phyloP scores from a whole-genome alignment of 768 basidiomycete genomes.

The Hebeloma cylindrosporum region DNA sequence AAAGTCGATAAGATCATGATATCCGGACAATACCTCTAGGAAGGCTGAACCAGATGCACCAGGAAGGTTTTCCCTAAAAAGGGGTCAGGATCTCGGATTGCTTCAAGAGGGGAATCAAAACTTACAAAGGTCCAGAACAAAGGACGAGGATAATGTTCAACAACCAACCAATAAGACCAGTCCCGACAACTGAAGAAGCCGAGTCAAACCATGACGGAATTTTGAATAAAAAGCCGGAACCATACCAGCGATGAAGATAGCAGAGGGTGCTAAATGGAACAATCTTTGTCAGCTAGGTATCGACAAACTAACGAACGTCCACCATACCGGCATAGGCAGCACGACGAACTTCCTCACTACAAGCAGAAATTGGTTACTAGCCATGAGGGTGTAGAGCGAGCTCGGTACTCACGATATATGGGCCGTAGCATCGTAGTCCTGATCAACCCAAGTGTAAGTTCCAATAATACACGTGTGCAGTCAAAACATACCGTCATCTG shows the following conservation, averaged over 20 bases:
- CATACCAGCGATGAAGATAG: conserved; percentile 60
- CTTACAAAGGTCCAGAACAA: conserved; percentile 76
- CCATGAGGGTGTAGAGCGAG: conserved; percentile 7
- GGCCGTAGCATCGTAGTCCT: conserved; percentile 82
- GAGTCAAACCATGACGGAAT: conserved; percentile 2
- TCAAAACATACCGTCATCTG: conserved; percentile 55
- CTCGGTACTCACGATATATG: conserved; percentile 68
- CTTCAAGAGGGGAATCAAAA: conserved; percentile 6
- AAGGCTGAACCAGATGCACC: conserved; percentile 73
- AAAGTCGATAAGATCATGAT: neutral
- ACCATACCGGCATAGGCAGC: conserved; percentile 70
- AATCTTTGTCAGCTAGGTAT: conserved; percentile 13
- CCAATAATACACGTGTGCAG: neutral
- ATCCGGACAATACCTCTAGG: conserved; percentile 45
- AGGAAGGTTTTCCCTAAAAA: conserved; percentile 57
- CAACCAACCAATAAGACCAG: conserved; percentile 79
- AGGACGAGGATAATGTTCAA: conserved; percentile 86
- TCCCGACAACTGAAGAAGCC: conserved; percentile 56
- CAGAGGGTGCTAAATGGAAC: conserved; percentile 43
- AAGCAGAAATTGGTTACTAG: conserved; percentile 8
- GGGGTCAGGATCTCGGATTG: neutral
- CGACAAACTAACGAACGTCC: neutral
- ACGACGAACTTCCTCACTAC: conserved; percentile 75
- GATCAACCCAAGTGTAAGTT: conserved; percentile 6
- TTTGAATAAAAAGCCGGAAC: neutral